phyloP scores from a whole-genome alignment of 148 eudicot species.

The Polygonum maritimum region DNA sequence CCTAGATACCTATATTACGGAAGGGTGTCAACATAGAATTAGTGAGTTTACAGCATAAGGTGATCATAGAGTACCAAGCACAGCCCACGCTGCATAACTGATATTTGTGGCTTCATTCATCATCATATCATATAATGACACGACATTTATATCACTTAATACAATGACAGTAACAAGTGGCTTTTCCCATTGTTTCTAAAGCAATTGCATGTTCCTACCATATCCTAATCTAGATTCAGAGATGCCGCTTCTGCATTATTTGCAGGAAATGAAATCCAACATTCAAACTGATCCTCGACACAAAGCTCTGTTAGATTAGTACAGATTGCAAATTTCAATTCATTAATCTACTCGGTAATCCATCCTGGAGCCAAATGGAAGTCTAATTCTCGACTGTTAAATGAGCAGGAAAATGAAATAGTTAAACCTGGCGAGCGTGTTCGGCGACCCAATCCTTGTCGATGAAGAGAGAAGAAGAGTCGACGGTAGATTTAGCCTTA shows the following conservation, averaged over 20 bases:
- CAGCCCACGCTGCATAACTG: background rate
- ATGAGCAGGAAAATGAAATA: background rate
- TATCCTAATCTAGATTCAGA: background rate
- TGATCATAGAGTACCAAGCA: background rate
- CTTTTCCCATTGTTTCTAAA: background rate
- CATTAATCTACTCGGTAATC: background rate
- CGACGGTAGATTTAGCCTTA: conserved; percentile 33
- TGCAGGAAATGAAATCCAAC: background rate
- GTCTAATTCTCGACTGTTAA: background rate
- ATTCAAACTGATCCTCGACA: background rate
- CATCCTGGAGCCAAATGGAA: background rate
- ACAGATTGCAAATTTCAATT: background rate
- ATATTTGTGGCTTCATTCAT: background rate
- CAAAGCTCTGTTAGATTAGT: background rate
- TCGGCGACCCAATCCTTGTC: conserved; percentile 87
- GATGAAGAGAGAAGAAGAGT: conserved; percentile 42
- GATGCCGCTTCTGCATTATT: background rate
- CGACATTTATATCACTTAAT: background rate
- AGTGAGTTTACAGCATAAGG: background rate
- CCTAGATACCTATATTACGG: conserved; percentile 54
- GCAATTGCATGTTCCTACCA: background rate
- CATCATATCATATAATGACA: background rate
- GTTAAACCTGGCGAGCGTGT: conserved; percentile 72
- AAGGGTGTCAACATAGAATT: background rate
- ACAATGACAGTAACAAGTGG: background rate